phyloP scores from a whole-genome alignment of 2,329 filamentous ascomycete genomes.

The Dendrostoma leiphaemia region DNA sequence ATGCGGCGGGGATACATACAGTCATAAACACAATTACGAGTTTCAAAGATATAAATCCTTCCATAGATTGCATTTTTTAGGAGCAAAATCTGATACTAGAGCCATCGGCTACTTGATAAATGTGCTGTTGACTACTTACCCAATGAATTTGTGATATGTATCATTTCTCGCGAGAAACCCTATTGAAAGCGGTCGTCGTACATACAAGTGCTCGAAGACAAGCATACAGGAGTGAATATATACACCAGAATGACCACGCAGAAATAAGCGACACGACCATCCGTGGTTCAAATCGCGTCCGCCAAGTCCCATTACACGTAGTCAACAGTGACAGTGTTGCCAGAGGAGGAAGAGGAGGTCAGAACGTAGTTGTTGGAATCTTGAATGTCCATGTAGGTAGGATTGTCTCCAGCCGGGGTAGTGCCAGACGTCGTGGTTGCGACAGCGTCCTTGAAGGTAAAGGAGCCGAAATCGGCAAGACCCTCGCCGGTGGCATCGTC shows the following conservation, averaged over 20 bases:
- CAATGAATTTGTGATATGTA: too few species aligned
- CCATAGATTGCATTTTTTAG: too few species aligned
- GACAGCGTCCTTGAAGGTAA: constrained; percentile 38
- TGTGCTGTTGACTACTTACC: too few species aligned
- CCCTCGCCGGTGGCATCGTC: constrained; percentile 34
- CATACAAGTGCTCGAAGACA: too few species aligned
- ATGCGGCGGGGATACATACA: too few species aligned
- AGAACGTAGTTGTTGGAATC: constrained; percentile 33
- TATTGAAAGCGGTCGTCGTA: too few species aligned
- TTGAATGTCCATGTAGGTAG: constrained; percentile 35
- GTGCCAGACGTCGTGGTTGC: constrained; percentile 33
- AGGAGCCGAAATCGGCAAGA: constrained; percentile 43
- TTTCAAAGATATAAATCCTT: too few species aligned
- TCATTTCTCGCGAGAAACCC: too few species aligned
- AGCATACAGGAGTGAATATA: neutral
- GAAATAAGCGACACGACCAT: neutral
- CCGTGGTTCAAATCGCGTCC: neutral
- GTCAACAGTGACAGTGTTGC: constrained; percentile 2
- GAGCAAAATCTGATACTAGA: too few species aligned
- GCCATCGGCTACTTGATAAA: too few species aligned
- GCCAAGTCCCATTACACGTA: constrained; percentile 33
- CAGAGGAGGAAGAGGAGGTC: constrained; percentile 8
- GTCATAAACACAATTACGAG: too few species aligned
- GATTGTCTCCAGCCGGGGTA: constrained; percentile 28
- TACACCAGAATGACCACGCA: neutral